A percentile compares a stretch with the other conserved stretches of the same genome.
Evolutionary conservation across 805 yeast species (phyloP).

Genomic region (Candida hispaniensis): DNA sequence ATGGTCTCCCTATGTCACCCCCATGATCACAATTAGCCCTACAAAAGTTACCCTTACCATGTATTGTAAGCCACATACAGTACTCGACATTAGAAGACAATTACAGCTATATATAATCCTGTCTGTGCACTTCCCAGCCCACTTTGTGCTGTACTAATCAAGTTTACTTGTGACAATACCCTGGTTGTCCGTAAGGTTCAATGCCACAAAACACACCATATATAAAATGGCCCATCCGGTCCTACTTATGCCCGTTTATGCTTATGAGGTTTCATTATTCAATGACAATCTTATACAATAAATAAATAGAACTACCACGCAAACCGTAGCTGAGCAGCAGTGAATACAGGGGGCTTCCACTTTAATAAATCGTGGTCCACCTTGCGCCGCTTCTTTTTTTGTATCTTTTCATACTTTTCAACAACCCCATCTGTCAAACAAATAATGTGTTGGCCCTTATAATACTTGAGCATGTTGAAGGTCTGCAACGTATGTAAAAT

Average conservation of each 20-base stretch:
- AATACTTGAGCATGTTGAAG: conserved; percentile 76
- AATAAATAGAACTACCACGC: conserved; percentile 54
- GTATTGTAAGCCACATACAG: too few species aligned
- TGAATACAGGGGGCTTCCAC: conserved; percentile 92
- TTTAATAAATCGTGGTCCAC: conserved; percentile 59
- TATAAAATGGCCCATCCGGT: too few species aligned
- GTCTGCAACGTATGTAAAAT: conserved; percentile 89
- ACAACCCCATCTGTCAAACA: conserved; percentile 74
- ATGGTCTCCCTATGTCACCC: too few species aligned
- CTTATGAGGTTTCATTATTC: too few species aligned
- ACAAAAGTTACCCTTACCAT: too few species aligned
- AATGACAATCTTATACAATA: too few species aligned
- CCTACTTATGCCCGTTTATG: too few species aligned
- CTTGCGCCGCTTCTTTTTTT: conserved; percentile 62
- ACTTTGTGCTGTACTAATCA: not conserved
- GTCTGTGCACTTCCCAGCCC: conserved; percentile 4
- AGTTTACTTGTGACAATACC: conserved; percentile 5
- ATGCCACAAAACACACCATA: conserved; percentile 2
- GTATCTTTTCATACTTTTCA: conserved; percentile 58
- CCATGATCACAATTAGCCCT: too few species aligned
- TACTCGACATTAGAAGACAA: too few species aligned
- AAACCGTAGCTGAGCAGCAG: conserved; percentile 90
- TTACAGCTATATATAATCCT: too few species aligned
- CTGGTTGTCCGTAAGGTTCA: not conserved
- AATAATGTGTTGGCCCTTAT: conserved; percentile 90